Conservation (phyloP, 1,284 basidiomycete genomes). For the Moniliella sp. region DNA sequence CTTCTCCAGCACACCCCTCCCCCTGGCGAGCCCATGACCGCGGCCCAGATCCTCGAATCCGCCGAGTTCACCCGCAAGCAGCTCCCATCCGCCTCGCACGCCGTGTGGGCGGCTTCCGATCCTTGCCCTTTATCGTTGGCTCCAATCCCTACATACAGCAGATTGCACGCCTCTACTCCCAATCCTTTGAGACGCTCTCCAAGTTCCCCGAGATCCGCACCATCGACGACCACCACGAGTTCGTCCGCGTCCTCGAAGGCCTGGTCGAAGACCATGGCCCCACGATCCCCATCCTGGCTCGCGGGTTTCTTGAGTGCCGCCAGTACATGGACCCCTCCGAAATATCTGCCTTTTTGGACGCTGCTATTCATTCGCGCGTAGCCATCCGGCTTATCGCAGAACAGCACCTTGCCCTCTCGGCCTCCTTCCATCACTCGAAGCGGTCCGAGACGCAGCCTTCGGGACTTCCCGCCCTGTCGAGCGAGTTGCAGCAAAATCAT, state of each 20-base stretch:
- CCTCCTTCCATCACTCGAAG: slow-evolving; percentile 4
- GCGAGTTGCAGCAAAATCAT: too few species aligned
- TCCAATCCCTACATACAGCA: slow-evolving; percentile 66
- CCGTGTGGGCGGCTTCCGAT: slow-evolving; percentile 23
- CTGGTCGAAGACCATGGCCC: slow-evolving; percentile 59
- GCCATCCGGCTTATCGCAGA: slow-evolving; percentile 72
- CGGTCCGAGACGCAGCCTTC: too few species aligned
- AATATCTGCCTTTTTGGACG: slow-evolving; percentile 58
- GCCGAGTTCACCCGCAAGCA: slow-evolving; percentile 24
- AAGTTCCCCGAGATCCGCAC: slow-evolving; percentile 44
- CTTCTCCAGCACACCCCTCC: slow-evolving; percentile 20
- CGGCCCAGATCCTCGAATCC: slow-evolving; percentile 18
- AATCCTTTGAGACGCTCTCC: slow-evolving; percentile 52
- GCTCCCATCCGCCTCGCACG: slow-evolving; percentile 30
- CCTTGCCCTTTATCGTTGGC: slow-evolving; percentile 48
- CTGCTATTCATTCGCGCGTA: slow-evolving; percentile 63
- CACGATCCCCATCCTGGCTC: slow-evolving; percentile 69
- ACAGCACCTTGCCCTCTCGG: slow-evolving; percentile 56
- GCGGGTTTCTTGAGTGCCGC: slow-evolving; percentile 67
- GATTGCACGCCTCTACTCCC: slow-evolving; percentile 51
- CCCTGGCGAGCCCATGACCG: slow-evolving; percentile 12
- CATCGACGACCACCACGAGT: slow-evolving; percentile 49
- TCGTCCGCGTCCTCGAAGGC: slow-evolving; percentile 47
- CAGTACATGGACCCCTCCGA: slow-evolving; percentile 58
- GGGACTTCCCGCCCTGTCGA: too few species aligned